Evolutionary conservation across 2,329 filamentous ascomycete species (phyloP).

Genomic region (Neoscytalidium dimidiatum): DNA sequence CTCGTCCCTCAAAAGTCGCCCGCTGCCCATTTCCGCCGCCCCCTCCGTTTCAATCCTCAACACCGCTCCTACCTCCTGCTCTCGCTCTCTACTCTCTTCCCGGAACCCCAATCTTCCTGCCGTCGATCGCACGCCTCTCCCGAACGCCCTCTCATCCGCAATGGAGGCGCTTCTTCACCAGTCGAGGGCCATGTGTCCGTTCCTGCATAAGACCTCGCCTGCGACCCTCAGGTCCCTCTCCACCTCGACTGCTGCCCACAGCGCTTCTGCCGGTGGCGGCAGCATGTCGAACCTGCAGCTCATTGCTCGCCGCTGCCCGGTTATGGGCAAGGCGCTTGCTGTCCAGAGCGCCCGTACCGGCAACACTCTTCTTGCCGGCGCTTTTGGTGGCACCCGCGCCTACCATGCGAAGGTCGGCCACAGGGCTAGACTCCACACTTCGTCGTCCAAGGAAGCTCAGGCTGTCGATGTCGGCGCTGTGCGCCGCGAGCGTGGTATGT

Average conservation of each 20-base stretch:
- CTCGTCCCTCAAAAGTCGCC: conserved; percentile 13
- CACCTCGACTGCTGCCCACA: conserved; percentile 66
- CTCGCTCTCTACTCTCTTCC: not conserved
- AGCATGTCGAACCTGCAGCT: conserved; percentile 97
- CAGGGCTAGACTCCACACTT: conserved; percentile 81
- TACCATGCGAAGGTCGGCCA: conserved; percentile 51
- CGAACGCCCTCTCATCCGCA: conserved; percentile 23
- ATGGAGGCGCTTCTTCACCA: conserved; percentile 97
- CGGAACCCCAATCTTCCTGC: not conserved
- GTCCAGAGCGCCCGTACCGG: conserved; percentile 66
- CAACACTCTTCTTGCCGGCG: conserved; percentile 47
- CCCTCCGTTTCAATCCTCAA: not conserved
- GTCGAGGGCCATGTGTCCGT: conserved; percentile 95
- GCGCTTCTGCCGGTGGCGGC: conserved; percentile 76
- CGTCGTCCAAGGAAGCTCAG: conserved; percentile 73
- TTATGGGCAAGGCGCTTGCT: conserved; percentile 97
- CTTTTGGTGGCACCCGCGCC: conserved; percentile 51
- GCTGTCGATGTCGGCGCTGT: conserved; percentile 64
- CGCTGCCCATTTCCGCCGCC: conserved; percentile 1
- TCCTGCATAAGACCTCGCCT: conserved; percentile 91
- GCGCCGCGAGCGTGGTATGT: conserved; percentile 54
- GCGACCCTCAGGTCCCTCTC: conserved; percentile 88
- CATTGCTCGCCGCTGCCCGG: conserved; percentile 89
- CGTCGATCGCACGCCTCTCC: not conserved
- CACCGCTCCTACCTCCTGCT: not conserved